These are phyloP conservation scores for Cercophora samala DNA, from an alignment of 495 filamentous ascomycete species.

Conservation along the genomic window DNA sequence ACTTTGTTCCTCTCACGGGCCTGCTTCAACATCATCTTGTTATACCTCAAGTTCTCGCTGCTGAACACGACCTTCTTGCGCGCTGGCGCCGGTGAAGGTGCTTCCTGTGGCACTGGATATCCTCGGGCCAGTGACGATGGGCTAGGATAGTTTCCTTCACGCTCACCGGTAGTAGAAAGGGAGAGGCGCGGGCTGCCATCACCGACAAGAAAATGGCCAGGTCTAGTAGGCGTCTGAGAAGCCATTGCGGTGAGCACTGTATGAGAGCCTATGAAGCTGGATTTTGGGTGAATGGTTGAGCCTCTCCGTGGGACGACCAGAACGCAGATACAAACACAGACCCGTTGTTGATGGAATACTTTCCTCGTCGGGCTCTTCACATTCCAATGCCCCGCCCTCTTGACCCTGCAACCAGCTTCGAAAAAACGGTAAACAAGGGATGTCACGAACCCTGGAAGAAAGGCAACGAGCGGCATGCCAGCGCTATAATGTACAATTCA, in stretches of 20 bases:
- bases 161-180: not conserved
- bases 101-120: not conserved
- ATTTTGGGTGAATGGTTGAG: no score
- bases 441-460: conserved; percentile 14
- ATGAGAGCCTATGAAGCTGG: no score
- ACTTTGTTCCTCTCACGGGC: not conserved
- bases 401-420: conserved; percentile 1
- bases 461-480: not conserved
- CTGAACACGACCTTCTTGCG: conserved; percentile 15
- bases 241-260: not conserved
- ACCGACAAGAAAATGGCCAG: no score
- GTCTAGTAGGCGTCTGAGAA: not conserved
- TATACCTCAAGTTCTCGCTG: conserved; percentile 3
- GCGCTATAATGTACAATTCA: not conserved
- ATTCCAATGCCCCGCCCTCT: conserved; percentile 3
- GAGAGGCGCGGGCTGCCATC: not conserved
- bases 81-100: conserved; percentile 1
- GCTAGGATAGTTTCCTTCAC: not conserved
- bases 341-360: not conserved
- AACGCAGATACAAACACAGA: not conserved
- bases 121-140: not conserved
- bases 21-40: conserved; percentile 6
- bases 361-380: not conserved
- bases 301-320: not conserved
- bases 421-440: conserved; percentile 16